Evolutionary conservation across 768 basidiomycete genomes (phyloP).

Genomic region (Strobilomyces dryophilus): DNA sequence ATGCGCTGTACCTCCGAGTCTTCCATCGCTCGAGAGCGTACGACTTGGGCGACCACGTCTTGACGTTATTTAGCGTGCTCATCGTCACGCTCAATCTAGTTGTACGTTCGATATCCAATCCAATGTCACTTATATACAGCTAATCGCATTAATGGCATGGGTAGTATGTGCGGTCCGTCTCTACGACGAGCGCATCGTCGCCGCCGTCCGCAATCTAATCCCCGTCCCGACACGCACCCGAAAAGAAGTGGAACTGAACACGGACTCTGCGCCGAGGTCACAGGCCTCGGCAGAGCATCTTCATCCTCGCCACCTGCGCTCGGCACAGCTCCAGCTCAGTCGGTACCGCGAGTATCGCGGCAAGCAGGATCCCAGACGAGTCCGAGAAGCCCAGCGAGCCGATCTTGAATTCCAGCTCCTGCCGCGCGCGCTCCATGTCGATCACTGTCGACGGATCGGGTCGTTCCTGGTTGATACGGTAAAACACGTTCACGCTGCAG

Average conservation of each 20-base stretch:
- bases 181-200: too few relatives aligned
- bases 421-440: conserved; percentile 57
- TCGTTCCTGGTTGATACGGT: conserved; percentile 73
- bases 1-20: too few relatives aligned
- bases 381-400: conserved; percentile 87
- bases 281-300: conserved; percentile 62
- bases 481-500: conserved; percentile 79
- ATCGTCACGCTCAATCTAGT: too few relatives aligned
- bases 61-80: too few relatives aligned
- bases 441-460: conserved; percentile 43
- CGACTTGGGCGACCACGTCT: too few relatives aligned
- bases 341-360: conserved; percentile 38
- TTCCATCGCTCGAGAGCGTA: too few relatives aligned
- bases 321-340: conserved; percentile 72
- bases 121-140: too few relatives aligned
- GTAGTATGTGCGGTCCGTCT: too few relatives aligned
- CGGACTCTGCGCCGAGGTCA: conserved; percentile 20
- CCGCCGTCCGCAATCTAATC: too few relatives aligned
- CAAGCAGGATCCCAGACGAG: conserved; percentile 61
- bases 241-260: too few relatives aligned
- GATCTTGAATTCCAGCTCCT: conserved; percentile 87
- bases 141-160: too few relatives aligned
- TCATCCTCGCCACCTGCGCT: conserved; percentile 67
- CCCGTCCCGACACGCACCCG: too few relatives aligned
- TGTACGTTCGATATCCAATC: neutral